Percentiles rank a stretch among this genome's conserved stretches.
Evolutionary conservation across 768 basidiomycete genomes (phyloP).

Genomic region (Pulveroboletus sp.): DNA sequence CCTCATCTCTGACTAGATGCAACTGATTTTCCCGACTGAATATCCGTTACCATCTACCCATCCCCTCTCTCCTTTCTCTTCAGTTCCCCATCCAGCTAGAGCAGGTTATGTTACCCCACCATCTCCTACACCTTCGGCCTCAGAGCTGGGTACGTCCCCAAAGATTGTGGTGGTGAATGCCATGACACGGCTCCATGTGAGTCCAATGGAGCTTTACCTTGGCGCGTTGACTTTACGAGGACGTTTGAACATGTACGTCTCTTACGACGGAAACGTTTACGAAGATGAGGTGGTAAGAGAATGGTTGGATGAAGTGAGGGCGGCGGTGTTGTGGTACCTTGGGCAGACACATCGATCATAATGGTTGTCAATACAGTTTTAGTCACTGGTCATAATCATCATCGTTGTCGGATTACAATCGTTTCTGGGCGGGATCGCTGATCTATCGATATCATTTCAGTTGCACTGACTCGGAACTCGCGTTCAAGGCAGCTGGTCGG

Average conservation of each 20-base stretch:
- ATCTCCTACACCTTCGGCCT: background rate
- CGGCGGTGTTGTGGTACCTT: slow-evolving; percentile 33
- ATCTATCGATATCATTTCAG: too few relatives aligned
- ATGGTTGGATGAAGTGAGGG: slow-evolving; percentile 46
- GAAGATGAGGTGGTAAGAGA: slow-evolving; percentile 39
- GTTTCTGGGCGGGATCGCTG: too few relatives aligned
- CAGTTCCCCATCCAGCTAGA: slow-evolving; percentile 12
- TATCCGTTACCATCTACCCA: slow-evolving; percentile 27
- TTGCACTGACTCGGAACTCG: too few relatives aligned
- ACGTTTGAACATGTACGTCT: slow-evolving; percentile 33
- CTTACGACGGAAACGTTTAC: slow-evolving; percentile 48
- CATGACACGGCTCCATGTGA: slow-evolving; percentile 34
- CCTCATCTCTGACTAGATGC: slow-evolving; percentile 25
- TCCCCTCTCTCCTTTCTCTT: slow-evolving; percentile 18
- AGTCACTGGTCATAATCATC: too few relatives aligned
- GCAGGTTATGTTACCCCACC: slow-evolving; percentile 6
- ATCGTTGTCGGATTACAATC: too few relatives aligned
- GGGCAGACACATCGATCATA: slow-evolving; percentile 9
- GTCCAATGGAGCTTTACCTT: slow-evolving; percentile 44
- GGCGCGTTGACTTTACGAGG: slow-evolving; percentile 36
- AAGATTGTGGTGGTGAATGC: background rate
- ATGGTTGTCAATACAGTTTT: too few relatives aligned
- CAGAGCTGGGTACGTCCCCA: background rate
- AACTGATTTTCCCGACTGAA: slow-evolving; percentile 31
- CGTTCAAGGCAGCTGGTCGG: too few relatives aligned